Percentiles rank a stretch among this genome's conserved stretches.
Conservation (phyloP, 1,284 basidiomycete species). For the Vanrija pseudolonga region DNA sequence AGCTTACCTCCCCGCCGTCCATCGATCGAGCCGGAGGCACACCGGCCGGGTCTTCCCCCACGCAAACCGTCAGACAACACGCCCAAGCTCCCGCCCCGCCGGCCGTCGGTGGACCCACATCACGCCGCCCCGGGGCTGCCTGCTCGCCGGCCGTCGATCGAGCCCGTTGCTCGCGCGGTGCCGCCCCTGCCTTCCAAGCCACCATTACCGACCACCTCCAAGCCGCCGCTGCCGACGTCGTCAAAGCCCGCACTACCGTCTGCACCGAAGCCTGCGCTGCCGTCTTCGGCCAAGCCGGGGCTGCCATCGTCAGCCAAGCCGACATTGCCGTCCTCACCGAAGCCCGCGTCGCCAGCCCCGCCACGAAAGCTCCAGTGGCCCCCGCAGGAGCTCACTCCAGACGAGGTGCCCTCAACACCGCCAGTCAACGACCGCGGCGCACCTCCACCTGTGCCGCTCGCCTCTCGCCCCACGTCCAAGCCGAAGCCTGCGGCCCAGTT, state of each 20-base stretch:
- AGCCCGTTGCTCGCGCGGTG: not conserved
- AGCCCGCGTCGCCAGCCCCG: not conserved
- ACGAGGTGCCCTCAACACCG: too few species aligned
- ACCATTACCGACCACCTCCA: not conserved
- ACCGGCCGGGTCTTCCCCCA: too few species aligned
- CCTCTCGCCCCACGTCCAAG: too few species aligned
- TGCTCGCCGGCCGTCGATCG: not conserved
- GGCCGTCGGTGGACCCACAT: too few species aligned
- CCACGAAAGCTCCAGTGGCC: not conserved
- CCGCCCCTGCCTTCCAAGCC: not conserved
- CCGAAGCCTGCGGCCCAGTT: too few species aligned
- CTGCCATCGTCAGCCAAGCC: not conserved
- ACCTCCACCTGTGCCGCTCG: too few species aligned
- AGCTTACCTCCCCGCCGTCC: too few species aligned
- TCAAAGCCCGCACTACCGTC: not conserved
- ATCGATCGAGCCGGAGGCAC: too few species aligned
- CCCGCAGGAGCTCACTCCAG: not conserved
- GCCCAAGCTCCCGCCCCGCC: too few species aligned
- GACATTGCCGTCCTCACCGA: not conserved
- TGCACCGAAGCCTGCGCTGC: not conserved
- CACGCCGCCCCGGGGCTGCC: not conserved
- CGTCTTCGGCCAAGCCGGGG: not conserved
- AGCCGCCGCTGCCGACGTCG: not conserved
- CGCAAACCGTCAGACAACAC: too few species aligned
- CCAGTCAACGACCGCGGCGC: too few species aligned